A percentile compares a stretch with the other conserved stretches of the same genome.
These are phyloP conservation scores for Mycena rebaudengoi DNA, from an alignment of 768 basidiomycete genomes.

Conservation along the genomic window DNA sequence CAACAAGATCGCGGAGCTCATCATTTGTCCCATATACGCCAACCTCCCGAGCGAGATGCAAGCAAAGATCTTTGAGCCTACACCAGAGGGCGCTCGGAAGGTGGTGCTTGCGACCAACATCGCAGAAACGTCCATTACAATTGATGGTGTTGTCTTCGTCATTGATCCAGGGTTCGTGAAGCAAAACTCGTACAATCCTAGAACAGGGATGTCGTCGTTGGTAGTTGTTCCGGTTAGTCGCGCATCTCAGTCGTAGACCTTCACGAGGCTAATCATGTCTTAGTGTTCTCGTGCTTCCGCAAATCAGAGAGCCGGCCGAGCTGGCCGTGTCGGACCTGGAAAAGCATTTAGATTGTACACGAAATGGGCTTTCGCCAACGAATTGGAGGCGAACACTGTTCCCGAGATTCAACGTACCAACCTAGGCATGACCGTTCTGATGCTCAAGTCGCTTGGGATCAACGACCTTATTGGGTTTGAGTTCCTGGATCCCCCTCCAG, in stretches of 20 bases:
- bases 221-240: slow-evolving; percentile 90
- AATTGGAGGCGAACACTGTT: slow-evolving; percentile 95
- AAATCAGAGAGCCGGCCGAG: slow-evolving; percentile 95
- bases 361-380: slow-evolving; percentile 97
- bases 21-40: slow-evolving; percentile 98
- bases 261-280: not conserved
- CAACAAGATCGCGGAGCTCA: slow-evolving; percentile 94
- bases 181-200: slow-evolving; percentile 98
- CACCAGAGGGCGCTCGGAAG: slow-evolving; percentile 94
- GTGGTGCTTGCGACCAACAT: slow-evolving; percentile 99
- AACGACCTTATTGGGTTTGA: slow-evolving; percentile 99
- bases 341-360: slow-evolving; percentile 99
- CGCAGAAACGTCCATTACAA: slow-evolving; percentile 99
- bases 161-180: slow-evolving; percentile 99
- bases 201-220: slow-evolving; percentile 97
- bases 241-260: not conserved
- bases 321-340: slow-evolving; percentile 97
- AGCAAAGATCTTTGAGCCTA: slow-evolving; percentile 99
- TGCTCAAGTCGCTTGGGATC: slow-evolving; percentile 97
- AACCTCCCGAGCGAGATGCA: slow-evolving; percentile 99
- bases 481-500: slow-evolving; percentile 97
- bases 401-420: slow-evolving; percentile 99
- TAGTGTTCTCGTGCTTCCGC: slow-evolving; percentile 98
- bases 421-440: slow-evolving; percentile 91
- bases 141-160: slow-evolving; percentile 98